Evolutionary conservation across 129 eudicot genomes (phyloP).

Genomic region (Helianthus annuus): HanXRQr2.0-SUNRISE NC_035448.2:15570977-15571476

Average conservation of each 20-base stretch:
- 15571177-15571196: conserved; percentile 65
- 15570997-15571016: conserved; percentile 45
- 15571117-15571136: conserved; percentile 51
- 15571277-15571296: conserved; percentile 70
- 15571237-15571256: conserved; percentile 65
- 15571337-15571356: conserved; percentile 94
- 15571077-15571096: conserved; percentile 46
- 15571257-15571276: conserved; percentile 67
- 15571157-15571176: conserved; percentile 60
- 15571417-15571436: conserved; percentile 69
- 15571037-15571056: conserved; percentile 64
- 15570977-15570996: conserved; percentile 78
- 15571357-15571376: conserved; percentile 86
- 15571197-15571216: conserved; percentile 56
- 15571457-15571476: conserved; percentile 25
- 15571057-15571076: conserved; percentile 53
- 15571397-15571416: conserved; percentile 80
- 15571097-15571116: conserved; percentile 64
- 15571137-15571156: conserved; percentile 79
- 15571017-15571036: conserved; percentile 42
- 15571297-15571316: conserved; percentile 72
- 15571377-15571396: conserved; percentile 66
- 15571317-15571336: conserved; percentile 76
- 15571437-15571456: conserved; percentile 37
- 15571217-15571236: conserved; percentile 66